Base-by-base conservation (phyloP, 768 basidiomycete genomes). In the Mycena galericulata region DNA sequence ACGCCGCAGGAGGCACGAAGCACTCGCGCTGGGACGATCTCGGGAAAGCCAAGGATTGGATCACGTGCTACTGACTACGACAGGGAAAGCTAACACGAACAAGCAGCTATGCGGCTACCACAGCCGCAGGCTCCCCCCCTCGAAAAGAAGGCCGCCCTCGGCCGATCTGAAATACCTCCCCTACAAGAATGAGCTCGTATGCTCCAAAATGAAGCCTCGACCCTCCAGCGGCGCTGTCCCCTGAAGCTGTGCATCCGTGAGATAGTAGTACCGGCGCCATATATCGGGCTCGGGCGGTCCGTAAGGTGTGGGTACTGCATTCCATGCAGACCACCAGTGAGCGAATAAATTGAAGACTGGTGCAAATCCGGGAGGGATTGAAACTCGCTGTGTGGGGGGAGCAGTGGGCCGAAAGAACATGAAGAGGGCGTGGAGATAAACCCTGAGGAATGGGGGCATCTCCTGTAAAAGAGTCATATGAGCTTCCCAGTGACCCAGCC, bases 281-380 rank as follows among this genome's bases (percentile, higher is more conserved):
- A 53, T 9, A 32, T 57, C 41, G 3, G 14, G 36, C 27, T 38
- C 55, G 36, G n/a, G 38, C 7, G n/a, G n/a, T 22, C 15, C 9
- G 9, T 18, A 6, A 40, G 38, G 41, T 4, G n/a, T 26, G 15
- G 14, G 12, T 8, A 57, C 24, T 4, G 38, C 38, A 26, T 57
- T 43, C 55, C 55, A 57, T 6, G 11, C 8, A 9, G 38, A 40
- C 22, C 30, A 57, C 55, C 36, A 57, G 38, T 57, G 55, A 26
- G 30, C 38, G 24, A 57, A 57, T 14, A 57, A 32, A 26, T 57
- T 57, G 55, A 27, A 57, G 15, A 41, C 36, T 15, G 55, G 38
- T 12, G 24, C 38, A 41, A 40, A 27, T 15, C 18, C 34, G 17
- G 55, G 41, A 18, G 34, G 55, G 11, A 57, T 40, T 17, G 41